Base-by-base conservation (phyloP, 129 eudicot species). In the Pulicaria dysenterica region DNA sequence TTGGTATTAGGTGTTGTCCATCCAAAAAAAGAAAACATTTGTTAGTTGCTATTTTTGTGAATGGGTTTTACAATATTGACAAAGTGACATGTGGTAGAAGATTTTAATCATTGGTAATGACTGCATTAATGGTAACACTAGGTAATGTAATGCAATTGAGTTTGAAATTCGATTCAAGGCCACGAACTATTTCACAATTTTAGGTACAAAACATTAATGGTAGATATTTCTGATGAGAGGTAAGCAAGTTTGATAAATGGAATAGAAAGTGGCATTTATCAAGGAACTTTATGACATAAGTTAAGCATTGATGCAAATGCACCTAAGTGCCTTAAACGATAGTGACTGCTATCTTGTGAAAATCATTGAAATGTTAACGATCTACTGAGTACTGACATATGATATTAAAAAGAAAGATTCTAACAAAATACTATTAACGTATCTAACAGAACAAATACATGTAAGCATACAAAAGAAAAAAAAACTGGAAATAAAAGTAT, bases 401-500 rank as follows among this genome's bases (percentile, higher is more conserved):
- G 34, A 16, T 60, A 37, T 47, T 36, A 16, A 45, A 57, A 58
- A 47, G 8, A 16, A 17, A 17, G 36, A 14, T 44, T 15, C 17
- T 5, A 19, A 64, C 64, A 53, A 9, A 64, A 64, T 36, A 65
- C 36, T 64, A 67, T 8, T 55, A 8, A 62, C 19, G 37, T 13
- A 39, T 39, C 41, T 12, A 51, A n/a, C 44, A 64, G 66, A 11
- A 67, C 37, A 39, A 14, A n/a, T 49, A 54, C 51, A 63, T 42
- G 38, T 39, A 7, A 61, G 38, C 14, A 46, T 24, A 24, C 31
- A 61, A 69, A 24, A 58, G 47, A 4, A 3, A 19, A 3, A 19
- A 67, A 62, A 76, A 38, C 69, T 68, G 40, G 17, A 50, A 60
- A 59, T 41, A 58, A 59, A 6, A 77, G 36, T 48, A 61, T 40